Evolutionary conservation across 257 asterid genomes (phyloP), one percentile per base, ranked within the genome.

Genomic region (Solanum pennellii): DNA sequence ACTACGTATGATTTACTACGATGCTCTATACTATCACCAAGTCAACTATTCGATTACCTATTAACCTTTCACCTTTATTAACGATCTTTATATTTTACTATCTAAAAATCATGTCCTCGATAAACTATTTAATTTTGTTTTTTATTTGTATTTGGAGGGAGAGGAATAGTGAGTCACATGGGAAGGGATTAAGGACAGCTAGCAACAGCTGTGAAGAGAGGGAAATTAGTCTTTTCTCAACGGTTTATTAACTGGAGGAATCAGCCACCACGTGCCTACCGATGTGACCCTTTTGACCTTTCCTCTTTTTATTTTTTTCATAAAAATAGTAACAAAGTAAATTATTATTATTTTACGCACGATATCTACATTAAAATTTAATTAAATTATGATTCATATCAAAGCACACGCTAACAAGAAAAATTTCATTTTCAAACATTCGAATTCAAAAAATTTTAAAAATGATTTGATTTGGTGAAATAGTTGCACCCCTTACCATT

Each of bases 241-340:
- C 87, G 68, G 91, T 90, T 91, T 91, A 93, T 88, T 89, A 89
- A 89, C 79, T 72, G 77, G 90, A 10, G 93, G 94, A 91, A 94
- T 93, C 94, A 91, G 90, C 93, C 91, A 91, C 95, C 97, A 94
- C 95, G 97, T 94, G 98, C 96, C 68, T 5, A 5, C 3, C 90
- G 91, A 93, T 90, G 93, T 91, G 94, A 93, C 95, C 86, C 62
- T 83, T 49, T 75, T 74, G 35, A 29, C 75, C 59, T 84, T 37
- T 39, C 2, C 37, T 60, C 25, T 60, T 56, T 60, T 83, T 59
- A 18, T 52, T 52, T 56, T 33, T 33, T 3, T 3, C 0, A 16
- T 16, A 52, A 9, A 15, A 49, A 3, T 16, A 7, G 11, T 18
- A 56, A 56, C 8, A 18, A 18, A 56, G 65, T 18, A 56, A 56